These are phyloP conservation scores for Sisymbrium irio DNA, from an alignment of 345 rosid genomes.

Conservation along the genomic window DNA sequence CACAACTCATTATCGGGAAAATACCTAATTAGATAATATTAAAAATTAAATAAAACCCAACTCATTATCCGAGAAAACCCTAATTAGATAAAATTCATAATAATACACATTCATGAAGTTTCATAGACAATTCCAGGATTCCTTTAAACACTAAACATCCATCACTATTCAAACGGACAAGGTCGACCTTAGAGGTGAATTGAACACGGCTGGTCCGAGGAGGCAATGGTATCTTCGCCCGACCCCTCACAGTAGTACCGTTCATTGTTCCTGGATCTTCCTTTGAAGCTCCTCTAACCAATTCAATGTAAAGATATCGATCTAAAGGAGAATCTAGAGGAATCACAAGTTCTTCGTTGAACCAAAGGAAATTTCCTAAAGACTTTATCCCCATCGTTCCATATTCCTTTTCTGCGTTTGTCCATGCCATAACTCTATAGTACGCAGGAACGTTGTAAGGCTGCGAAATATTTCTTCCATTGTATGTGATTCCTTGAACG, in stretches of 20 bases:
- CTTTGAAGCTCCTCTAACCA: neutral
- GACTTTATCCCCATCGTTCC: neutral
- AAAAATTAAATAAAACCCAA: neutral
- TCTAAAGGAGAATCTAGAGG: neutral
- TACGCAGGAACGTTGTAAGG: neutral
- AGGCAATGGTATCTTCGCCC: conserved; percentile 4
- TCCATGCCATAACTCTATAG: neutral
- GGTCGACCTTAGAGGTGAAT: neutral
- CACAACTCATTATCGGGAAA: too few species aligned
- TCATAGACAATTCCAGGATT: neutral
- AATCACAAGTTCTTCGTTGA: neutral
- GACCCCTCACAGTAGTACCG: conserved; percentile 5
- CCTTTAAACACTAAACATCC: neutral
- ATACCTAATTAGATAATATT: too few species aligned
- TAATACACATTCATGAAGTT: neutral
- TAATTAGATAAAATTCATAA: neutral
- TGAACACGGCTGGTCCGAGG: neutral
- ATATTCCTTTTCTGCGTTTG: neutral
- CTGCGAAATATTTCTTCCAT: neutral
- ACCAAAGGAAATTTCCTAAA: neutral
- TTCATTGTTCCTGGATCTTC: neutral
- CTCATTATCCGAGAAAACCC: neutral
- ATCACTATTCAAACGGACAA: neutral
- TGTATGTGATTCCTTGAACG: neutral
- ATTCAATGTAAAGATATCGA: conserved; percentile 7